phyloP scores from a whole-genome alignment of 495 filamentous ascomycete species.

The Hamigera avellanea region DNA sequence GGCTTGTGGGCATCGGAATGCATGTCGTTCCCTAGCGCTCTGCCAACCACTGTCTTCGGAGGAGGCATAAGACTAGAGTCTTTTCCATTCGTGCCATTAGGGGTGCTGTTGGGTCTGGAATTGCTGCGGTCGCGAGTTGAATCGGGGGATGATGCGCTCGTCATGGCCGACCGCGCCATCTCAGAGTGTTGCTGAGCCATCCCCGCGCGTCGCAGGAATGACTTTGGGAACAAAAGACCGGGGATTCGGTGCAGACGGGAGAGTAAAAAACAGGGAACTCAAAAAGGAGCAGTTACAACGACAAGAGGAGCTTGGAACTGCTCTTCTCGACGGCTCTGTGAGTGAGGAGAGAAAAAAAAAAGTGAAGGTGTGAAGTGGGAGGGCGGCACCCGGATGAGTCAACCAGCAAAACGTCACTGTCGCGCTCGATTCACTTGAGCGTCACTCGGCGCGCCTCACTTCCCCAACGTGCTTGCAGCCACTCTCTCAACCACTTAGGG shows the following conservation, averaged over 20 bases:
- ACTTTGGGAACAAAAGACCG: not conserved
- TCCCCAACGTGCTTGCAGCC: too few species aligned
- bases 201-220: not conserved
- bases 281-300: too few species aligned
- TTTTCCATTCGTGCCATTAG: conserved; percentile 9
- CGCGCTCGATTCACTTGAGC: too few species aligned
- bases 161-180: conserved; percentile 39
- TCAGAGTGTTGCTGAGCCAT: conserved; percentile 21
- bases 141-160: conserved; percentile 11
- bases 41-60: conserved; percentile 31
- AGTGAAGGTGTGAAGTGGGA: too few species aligned
- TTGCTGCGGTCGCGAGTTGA: not conserved
- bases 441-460: too few species aligned
- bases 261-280: conserved; percentile 1
- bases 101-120: not conserved
- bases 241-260: conserved; percentile 7
- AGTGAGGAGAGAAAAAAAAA: too few species aligned
- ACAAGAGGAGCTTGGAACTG: too few species aligned
- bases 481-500: too few species aligned
- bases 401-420: too few species aligned
- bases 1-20: conserved; percentile 35
- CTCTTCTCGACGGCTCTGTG: too few species aligned
- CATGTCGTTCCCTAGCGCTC: conserved; percentile 37
- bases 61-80: conserved; percentile 26
- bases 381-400: too few species aligned